Base-by-base conservation (phyloP, 2,329 filamentous ascomycete genomes). In the Ilyonectria robusta region DNA sequence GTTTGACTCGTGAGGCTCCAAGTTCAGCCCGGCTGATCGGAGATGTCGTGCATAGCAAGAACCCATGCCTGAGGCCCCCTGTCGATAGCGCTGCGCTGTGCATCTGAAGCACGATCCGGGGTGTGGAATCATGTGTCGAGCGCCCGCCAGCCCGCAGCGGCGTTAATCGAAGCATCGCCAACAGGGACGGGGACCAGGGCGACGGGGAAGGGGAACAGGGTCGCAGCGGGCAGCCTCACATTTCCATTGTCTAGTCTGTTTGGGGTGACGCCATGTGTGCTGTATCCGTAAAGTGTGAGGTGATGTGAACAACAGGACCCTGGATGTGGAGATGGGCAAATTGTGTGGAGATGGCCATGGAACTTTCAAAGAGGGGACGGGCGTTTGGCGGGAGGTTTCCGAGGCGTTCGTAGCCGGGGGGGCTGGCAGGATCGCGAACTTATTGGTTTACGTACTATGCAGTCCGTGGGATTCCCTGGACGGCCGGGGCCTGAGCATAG, bases 31-130 rank as follows among this genome's bases (percentile, higher is more conserved):
- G 68, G 66, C 64, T 51, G 68, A 68, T 71, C 64, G 62, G 70
- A 63, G 68, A 76, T 75, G 74, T 73, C 73, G 67, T 75, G 73
- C 73, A 76, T 70, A 59, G 68, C 70, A 66, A 70, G 69, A 71
- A 66, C 55, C 72, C 72, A 72, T 73, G 65, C 55, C 21, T 40
- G 19, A 17, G 37, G 46, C 54, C 67, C 65, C 70, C 57, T 69
- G 72, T 64, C 47, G 31, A 55, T 50, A 10, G 3, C 31, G 33
- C n/a, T 21, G 33, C 31, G 58, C 35, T 60, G 58, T 21, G 13
- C 23, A 59, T 55, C 15, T 42, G 31, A 37, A 31, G 47, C 19
- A 46, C 42, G 26, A 50, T 48, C 46, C 23, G 23, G 26, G 26
- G 47, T 29, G 26, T 29, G 26, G 47, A 42, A n/a, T n/a, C 17